phyloP scores from a whole-genome alignment of 768 basidiomycete genomes.

The Podaxis rugospora region DNA sequence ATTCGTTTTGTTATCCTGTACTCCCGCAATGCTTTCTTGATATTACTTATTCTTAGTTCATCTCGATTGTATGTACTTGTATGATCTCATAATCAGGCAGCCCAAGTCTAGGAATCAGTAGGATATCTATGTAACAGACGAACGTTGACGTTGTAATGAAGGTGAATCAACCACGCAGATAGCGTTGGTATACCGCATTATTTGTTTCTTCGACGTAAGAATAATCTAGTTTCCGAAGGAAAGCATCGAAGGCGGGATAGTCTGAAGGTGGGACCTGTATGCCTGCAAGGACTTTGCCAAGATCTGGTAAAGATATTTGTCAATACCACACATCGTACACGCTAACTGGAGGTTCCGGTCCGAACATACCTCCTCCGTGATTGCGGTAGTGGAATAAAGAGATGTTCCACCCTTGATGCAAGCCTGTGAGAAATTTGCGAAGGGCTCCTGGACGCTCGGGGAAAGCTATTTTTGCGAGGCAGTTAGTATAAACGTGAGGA shows the following conservation, averaged over 20 bases:
- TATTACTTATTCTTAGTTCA: background rate
- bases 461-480: conserved; percentile 58
- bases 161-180: conserved; percentile 38
- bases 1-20: background rate
- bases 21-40: background rate
- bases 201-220: conserved; percentile 90
- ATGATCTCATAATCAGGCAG: background rate
- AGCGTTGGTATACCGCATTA: conserved; percentile 79
- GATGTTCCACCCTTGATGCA: conserved; percentile 89
- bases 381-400: conserved; percentile 97
- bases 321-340: background rate
- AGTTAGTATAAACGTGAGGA: conserved; percentile 1
- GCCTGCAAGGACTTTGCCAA: conserved; percentile 90
- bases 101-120: background rate
- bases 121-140: background rate
- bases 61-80: background rate
- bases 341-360: background rate
- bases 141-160: background rate
- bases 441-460: conserved; percentile 93
- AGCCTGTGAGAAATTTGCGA: conserved; percentile 80
- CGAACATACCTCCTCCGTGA: conserved; percentile 82
- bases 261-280: conserved; percentile 83
- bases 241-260: conserved; percentile 62
- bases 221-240: conserved; percentile 78
- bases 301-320: conserved; percentile 43